Evolutionary conservation across 805 yeast species (phyloP), one percentile per base, ranked within the genome.

Genomic region (Myxozyma nipponensis): DNA sequence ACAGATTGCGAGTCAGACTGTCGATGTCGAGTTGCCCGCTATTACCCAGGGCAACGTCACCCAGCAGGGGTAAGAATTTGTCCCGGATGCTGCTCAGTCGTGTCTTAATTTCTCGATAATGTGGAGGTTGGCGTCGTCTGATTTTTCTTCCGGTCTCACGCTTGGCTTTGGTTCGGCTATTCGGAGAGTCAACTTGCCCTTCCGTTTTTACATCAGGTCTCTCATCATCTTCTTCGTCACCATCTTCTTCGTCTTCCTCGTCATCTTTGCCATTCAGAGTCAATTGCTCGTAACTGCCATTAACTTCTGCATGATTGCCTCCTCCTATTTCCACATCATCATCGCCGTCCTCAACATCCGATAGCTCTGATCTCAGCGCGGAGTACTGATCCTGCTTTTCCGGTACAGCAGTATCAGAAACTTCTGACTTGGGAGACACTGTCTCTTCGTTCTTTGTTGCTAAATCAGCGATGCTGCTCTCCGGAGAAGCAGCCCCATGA

Each of bases 11-110:
- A 24, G 51, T 39, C 34, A 53, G 32, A 3, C 26, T 28, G 17
- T 53, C 57, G 32, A 47, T 39, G n/a, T 35, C 32, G 7, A 50
- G 47, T 22, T 53, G 57, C 17, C 57, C 57, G 22, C 42, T 54
- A n/a, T 50, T 49, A n/a, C 52, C 57, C 28, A 53, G 52, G 38
- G 57, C 57, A 21, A 53, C 37, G 28, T 53, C 57, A 26, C 57
- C 57, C 17, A 53, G 54, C 17, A 53, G 42, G n/a, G 57, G 57
- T 36, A 53, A 48, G 50, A 53, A 53, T 35, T 47, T 49, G 24
- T 53, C 57, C 37, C 41, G 30, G 42, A 53, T 48, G 32, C 52
- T 44, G 24, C 25, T 38, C 36, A 53, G 47, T 6, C 52, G 50
- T 15, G 50, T 39, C 23, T 49, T 49, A 34, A 52, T 43, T 23